Evolutionary conservation across 1,284 basidiomycete genomes (phyloP).

Genomic region (Dichomitus squalens): DNA sequence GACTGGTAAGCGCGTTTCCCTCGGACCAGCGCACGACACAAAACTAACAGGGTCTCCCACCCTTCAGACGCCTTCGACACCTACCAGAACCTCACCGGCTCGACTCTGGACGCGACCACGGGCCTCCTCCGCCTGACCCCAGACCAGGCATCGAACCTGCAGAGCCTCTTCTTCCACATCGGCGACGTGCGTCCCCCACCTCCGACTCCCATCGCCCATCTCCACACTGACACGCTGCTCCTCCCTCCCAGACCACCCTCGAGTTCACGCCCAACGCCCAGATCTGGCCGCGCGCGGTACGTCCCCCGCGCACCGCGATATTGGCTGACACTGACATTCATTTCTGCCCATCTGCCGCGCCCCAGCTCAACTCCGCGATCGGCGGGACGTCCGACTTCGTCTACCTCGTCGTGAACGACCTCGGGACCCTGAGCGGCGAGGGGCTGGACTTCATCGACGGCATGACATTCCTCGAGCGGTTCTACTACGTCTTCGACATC

Average conservation of each 20-base stretch:
- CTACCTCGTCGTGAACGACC: slow-evolving; percentile 32
- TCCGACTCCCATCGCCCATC: not conserved
- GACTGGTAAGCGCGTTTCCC: slow-evolving; percentile 26
- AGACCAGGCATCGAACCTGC: slow-evolving; percentile 26
- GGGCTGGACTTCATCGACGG: slow-evolving; percentile 38
- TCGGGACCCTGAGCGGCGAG: slow-evolving; percentile 25
- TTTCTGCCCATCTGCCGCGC: not conserved
- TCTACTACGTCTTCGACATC: slow-evolving; percentile 69
- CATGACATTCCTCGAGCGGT: slow-evolving; percentile 51
- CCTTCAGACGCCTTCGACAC: slow-evolving; percentile 25
- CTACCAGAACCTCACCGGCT: slow-evolving; percentile 31
- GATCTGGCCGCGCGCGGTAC: slow-evolving; percentile 50
- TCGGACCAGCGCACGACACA: not conserved
- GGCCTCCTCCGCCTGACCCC: slow-evolving; percentile 31
- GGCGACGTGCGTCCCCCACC: slow-evolving; percentile 21
- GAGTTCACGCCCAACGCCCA: slow-evolving; percentile 58
- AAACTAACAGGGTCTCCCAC: not conserved
- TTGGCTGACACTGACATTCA: not conserved
- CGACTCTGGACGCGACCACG: slow-evolving; percentile 24
- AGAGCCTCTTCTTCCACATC: slow-evolving; percentile 34
- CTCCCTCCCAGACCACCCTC: slow-evolving; percentile 25
- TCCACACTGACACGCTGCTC: not conserved
- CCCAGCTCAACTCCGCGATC: slow-evolving; percentile 32
- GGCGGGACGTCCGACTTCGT: slow-evolving; percentile 28
- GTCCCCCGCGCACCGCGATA: slow-evolving; percentile 11